Evolutionary conservation across 164 flowering plant genomes (phyloP).

Genomic region (Chloranthus sessilifolius): DNA sequence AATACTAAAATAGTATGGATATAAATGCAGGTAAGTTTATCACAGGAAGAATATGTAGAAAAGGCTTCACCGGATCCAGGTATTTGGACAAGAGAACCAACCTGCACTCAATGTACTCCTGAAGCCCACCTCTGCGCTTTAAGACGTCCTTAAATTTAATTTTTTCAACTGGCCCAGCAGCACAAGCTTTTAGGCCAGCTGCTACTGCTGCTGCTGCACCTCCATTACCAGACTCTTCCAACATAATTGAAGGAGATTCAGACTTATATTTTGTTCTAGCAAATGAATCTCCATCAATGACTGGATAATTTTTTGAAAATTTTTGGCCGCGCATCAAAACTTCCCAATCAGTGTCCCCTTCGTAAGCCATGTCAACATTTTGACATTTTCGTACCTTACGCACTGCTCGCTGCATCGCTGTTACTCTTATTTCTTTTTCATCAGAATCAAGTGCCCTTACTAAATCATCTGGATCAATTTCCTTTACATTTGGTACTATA

Average conservation of each 20-base stretch:
- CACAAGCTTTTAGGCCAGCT: slow-evolving; percentile 75
- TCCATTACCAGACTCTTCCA: slow-evolving; percentile 43
- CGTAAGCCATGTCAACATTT: slow-evolving; percentile 89
- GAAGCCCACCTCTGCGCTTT: slow-evolving; percentile 86
- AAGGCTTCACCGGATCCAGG: background rate
- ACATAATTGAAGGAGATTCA: slow-evolving; percentile 24
- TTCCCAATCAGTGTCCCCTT: slow-evolving; percentile 88
- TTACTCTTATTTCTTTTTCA: slow-evolving; percentile 27
- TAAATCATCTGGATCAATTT: slow-evolving; percentile 35
- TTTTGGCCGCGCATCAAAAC: slow-evolving; percentile 39
- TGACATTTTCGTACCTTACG: slow-evolving; percentile 57
- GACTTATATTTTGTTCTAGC: slow-evolving; percentile 34
- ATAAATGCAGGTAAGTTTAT: too few relatives aligned
- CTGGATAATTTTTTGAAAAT: slow-evolving; percentile 27
- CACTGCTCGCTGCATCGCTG: slow-evolving; percentile 34
- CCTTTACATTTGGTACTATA: slow-evolving; percentile 31
- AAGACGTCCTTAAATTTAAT: slow-evolving; percentile 77
- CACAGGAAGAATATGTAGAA: background rate
- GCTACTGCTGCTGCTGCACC: slow-evolving; percentile 73
- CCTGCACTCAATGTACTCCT: slow-evolving; percentile 88
- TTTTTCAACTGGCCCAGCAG: slow-evolving; percentile 69
- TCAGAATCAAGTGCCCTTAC: slow-evolving; percentile 27
- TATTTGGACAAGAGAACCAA: slow-evolving; percentile 20
- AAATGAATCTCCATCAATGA: slow-evolving; percentile 22
- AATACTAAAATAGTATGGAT: too few relatives aligned